Conservation (phyloP, 441 rosid species). For the Hura crepitans region DNA sequence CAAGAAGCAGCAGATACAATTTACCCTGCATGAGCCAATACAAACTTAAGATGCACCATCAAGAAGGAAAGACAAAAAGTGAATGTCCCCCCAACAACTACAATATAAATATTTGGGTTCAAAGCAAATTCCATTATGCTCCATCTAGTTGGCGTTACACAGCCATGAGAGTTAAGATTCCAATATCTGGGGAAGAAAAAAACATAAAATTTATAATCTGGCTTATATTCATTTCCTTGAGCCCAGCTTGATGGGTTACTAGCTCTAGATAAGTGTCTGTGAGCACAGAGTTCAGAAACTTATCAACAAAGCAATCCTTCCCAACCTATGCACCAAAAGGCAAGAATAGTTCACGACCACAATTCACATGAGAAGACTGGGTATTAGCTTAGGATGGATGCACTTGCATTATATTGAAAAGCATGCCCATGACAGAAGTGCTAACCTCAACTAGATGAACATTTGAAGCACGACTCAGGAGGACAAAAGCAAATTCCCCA, state of each 20-base stretch:
- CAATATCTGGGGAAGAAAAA: neutral
- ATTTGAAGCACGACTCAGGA: conserved; percentile 94
- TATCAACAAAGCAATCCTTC: neutral
- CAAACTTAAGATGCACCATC: conserved; percentile 13
- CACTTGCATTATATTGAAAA: neutral
- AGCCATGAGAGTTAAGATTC: neutral
- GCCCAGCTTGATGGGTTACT: neutral
- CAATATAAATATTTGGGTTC: neutral
- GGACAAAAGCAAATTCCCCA: conserved; percentile 97
- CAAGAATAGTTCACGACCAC: neutral
- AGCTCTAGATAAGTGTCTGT: neutral
- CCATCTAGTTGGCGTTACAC: neutral
- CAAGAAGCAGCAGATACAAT: conserved; percentile 81
- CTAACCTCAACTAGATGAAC: conserved; percentile 87
- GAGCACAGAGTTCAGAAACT: neutral
- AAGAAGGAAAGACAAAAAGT: neutral
- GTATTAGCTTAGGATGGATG: neutral
- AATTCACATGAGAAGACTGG: neutral
- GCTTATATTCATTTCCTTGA: neutral
- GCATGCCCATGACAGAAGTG: conserved; percentile 11
- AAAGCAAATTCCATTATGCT: conserved; percentile 6
- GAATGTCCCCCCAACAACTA: neutral
- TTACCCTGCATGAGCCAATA: conserved; percentile 57
- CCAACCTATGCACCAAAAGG: neutral
- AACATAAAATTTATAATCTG: neutral